Percentiles rank a stretch among this genome's conserved stretches.
phyloP scores from a whole-genome alignment of 768 basidiomycete genomes.

The Tricholoma sp. region DNA sequence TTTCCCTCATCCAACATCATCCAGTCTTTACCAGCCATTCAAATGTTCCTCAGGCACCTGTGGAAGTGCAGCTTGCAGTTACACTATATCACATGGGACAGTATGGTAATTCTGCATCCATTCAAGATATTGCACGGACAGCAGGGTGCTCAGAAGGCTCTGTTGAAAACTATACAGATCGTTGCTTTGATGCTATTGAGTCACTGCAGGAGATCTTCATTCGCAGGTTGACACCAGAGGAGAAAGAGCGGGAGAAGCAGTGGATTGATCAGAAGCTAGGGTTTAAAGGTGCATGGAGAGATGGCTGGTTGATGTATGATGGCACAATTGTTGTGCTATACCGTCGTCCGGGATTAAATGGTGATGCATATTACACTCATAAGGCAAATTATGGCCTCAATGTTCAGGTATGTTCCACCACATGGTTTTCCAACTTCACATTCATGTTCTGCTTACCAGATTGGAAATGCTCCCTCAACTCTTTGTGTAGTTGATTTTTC shows the following conservation, averaged over 20 bases:
- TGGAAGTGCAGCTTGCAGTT: conserved; percentile 12
- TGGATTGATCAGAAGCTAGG: conserved; percentile 7
- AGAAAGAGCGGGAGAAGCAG: conserved; percentile 8
- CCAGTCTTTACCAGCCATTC: not conserved
- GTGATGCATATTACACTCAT: conserved; percentile 29
- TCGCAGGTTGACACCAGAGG: not conserved
- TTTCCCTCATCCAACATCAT: not conserved
- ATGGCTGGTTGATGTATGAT: conserved; percentile 26
- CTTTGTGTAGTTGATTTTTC: not conserved
- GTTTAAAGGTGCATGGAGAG: conserved; percentile 18
- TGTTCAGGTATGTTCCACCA: not conserved
- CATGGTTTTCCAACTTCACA: too few species aligned
- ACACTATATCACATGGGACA: conserved; percentile 12
- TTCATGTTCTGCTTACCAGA: not conserved
- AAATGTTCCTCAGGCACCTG: conserved; percentile 10
- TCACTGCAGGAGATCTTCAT: conserved; percentile 1
- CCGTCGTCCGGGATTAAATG: conserved; percentile 23
- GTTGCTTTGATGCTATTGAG: not conserved
- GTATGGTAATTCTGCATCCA: conserved; percentile 9
- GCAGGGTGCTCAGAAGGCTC: not conserved
- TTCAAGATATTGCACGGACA: not conserved
- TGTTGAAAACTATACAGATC: not conserved
- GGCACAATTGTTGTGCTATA: conserved; percentile 25
- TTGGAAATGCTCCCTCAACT: not conserved
- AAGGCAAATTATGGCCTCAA: conserved; percentile 20